Base-by-base conservation (phyloP, 257 asterid genomes). In the Schizonepeta tenuifolia region DNA sequence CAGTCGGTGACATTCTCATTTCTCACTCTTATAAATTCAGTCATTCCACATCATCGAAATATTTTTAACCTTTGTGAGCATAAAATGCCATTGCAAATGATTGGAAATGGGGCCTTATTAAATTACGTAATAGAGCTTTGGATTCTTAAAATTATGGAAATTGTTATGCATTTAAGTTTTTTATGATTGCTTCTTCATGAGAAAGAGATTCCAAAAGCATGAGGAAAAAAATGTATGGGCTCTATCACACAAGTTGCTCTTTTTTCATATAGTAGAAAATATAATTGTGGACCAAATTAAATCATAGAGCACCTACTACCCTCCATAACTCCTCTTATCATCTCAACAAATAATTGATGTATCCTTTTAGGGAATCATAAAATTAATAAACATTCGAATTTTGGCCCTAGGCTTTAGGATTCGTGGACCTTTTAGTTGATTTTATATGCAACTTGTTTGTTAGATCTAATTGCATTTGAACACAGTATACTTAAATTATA, bases 181-280 rank as follows among this genome's bases (percentile, higher is more conserved):
- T 40, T 12, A 4, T 49, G 50, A 7, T 8, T 28, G 20, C 14
- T 58, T n/a, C 11, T 24, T 24, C 36, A 55, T 20, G 26, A 47
- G 51, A 62, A 35, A 62, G n/a, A 61, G 38, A 47, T 72, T 21
- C 74, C 68, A 61, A 60, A 47, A 72, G 63, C 53, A 49, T 62
- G 77, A 62, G 50, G n/a, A n/a, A 61, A 49, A 61, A 71, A 58
- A 50, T 72, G 53, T 61, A 50, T 60, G 70, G 64, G 44, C 68
- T 71, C 33, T 22, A 49, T 71, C 74, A 71, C 74, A 71, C 68
- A 71, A 57, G 58, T 15, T 43, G 77, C 67, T 54, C 31, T 46
- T 14, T 44, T 40, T 71, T 47, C 28, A 43, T n/a, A 21, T 13
- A 7, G 9, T 61, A 31, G 26, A 49, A 47, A 46, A 60, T 20